A percentile compares a stretch with the other conserved stretches of the same genome.
Evolutionary conservation across 768 basidiomycete genomes (phyloP).

Genomic region (Hypholoma fasciculare): DNA sequence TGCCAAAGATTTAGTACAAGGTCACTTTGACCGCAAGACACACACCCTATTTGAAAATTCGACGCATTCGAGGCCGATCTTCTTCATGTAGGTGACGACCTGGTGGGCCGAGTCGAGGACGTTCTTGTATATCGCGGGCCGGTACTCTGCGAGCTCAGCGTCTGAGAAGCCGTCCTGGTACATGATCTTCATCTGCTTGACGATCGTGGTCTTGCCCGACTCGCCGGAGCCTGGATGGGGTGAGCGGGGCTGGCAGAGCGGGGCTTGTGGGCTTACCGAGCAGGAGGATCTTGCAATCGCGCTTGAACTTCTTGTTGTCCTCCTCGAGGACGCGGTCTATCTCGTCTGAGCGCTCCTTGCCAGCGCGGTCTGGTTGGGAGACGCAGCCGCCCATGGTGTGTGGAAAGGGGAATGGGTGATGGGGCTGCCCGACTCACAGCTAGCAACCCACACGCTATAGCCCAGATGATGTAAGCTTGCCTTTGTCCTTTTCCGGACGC

Average conservation of each 20-base stretch:
- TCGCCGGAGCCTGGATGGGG: constrained; percentile 78
- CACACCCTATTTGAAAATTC: constrained; percentile 25
- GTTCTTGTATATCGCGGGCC: constrained; percentile 81
- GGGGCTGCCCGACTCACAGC: neutral
- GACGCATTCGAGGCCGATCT: constrained; percentile 78
- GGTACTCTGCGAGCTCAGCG: constrained; percentile 75
- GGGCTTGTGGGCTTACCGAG: constrained; percentile 61
- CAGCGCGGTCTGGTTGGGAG: constrained; percentile 56
- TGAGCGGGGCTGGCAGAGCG: neutral
- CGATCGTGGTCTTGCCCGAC: constrained; percentile 93
- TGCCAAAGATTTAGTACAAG: neutral
- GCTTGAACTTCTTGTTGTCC: constrained; percentile 76
- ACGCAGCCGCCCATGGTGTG: constrained; percentile 67
- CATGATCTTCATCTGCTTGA: constrained; percentile 99
- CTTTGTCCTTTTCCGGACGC: constrained; percentile 12
- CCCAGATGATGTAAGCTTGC: constrained; percentile 2
- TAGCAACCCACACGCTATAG: neutral
- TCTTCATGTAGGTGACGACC: constrained; percentile 82
- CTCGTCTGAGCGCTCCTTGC: constrained; percentile 62
- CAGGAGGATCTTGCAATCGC: constrained; percentile 91
- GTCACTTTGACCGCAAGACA: neutral
- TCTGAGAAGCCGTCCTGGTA: constrained; percentile 87
- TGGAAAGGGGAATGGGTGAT: neutral
- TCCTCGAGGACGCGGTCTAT: constrained; percentile 88
- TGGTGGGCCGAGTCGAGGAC: constrained; percentile 88